phyloP scores from a whole-genome alignment of 179 eudicot species.

The Heliamphora pulchella region DNA sequence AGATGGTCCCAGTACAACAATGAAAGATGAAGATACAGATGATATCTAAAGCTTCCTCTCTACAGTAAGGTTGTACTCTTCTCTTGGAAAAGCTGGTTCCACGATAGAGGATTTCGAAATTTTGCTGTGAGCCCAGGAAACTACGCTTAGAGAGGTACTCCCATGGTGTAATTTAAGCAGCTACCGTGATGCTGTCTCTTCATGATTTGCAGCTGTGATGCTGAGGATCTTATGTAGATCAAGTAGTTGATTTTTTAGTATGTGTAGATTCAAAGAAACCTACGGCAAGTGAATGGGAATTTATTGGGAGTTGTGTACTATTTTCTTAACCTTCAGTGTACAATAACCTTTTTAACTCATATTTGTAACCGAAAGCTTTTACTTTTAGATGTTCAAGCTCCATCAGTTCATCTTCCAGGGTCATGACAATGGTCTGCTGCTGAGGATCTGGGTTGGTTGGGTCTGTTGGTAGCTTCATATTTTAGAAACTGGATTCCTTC shows the following conservation, averaged over 20 bases:
- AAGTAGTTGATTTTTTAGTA: conserved; percentile 24
- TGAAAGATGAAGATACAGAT: conserved; percentile 47
- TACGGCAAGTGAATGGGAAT: conserved; percentile 18
- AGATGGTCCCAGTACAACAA: conserved; percentile 52
- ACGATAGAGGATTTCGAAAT: too few relatives aligned
- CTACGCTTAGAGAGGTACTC: too few relatives aligned
- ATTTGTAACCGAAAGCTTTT: conserved; percentile 17
- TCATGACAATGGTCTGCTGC: conserved; percentile 12
- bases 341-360: conserved; percentile 17
- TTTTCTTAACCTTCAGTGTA: conserved; percentile 24
- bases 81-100: too few relatives aligned
- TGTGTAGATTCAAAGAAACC: conserved; percentile 14
- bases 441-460: conserved; percentile 17
- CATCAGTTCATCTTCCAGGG: conserved; percentile 1
- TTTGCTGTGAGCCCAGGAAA: too few relatives aligned
- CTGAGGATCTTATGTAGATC: conserved; percentile 23
- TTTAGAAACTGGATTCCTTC: conserved; percentile 7
- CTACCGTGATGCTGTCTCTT: conserved; percentile 10
- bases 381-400: conserved; percentile 11
- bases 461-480: conserved; percentile 9
- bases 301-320: conserved; percentile 14
- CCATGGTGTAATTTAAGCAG: too few relatives aligned
- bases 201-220: conserved; percentile 9
- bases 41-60: conserved; percentile 16
- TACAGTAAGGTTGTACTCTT: not conserved